Conservation (phyloP, 148 eudicot species). For the Nyssa sinensis region DNA sequence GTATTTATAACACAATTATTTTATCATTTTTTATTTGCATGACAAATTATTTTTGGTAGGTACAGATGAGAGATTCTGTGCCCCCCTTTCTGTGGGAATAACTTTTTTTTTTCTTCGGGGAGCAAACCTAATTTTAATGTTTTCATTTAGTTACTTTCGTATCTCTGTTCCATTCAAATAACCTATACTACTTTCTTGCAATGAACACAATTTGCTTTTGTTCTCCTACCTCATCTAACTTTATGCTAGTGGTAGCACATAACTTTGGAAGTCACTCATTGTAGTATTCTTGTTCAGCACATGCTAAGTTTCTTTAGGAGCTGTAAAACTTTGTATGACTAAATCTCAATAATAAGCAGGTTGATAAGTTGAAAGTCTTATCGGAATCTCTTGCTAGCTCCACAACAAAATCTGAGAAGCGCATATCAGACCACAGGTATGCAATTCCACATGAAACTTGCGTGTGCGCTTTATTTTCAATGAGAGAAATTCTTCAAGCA, state of each 20-base stretch:
- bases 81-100: too few species aligned
- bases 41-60: too few species aligned
- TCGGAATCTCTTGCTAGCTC: slow-evolving; percentile 89
- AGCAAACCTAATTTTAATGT: too few species aligned
- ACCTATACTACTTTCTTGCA: background rate
- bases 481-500: slow-evolving; percentile 3
- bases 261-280: background rate
- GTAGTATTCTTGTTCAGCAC: background rate
- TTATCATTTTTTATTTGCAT: too few species aligned
- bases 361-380: slow-evolving; percentile 90
- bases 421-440: slow-evolving; percentile 83
- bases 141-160: background rate
- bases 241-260: background rate
- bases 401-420: slow-evolving; percentile 78
- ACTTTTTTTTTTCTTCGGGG: too few species aligned
- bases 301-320: background rate
- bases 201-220: background rate
- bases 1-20: too few species aligned
- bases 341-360: slow-evolving; percentile 36
- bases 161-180: background rate
- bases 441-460: slow-evolving; percentile 8
- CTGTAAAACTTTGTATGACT: slow-evolving; percentile 14
- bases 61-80: too few species aligned
- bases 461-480: background rate
- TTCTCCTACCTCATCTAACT: background rate